Evolutionary conservation across 139 green algal genomes (phyloP).

Genomic region (Asterochloris sp.): DNA sequence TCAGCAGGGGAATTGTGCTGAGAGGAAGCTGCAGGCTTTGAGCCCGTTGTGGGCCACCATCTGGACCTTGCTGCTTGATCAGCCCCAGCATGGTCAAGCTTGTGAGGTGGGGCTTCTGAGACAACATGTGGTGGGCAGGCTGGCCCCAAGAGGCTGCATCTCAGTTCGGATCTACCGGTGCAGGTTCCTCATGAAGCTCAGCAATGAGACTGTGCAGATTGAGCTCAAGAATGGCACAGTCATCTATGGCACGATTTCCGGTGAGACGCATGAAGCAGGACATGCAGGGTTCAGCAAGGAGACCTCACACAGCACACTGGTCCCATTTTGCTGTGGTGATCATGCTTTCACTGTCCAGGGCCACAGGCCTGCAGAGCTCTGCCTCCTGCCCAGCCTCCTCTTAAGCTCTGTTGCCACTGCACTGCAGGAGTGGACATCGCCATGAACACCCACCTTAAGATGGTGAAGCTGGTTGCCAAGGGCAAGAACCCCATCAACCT

Average conservation of each 20-base stretch:
- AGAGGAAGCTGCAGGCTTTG: too few species aligned
- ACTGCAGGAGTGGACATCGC: constrained; percentile 94
- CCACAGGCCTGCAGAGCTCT: neutral
- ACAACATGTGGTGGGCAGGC: too few species aligned
- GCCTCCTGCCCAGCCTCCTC: neutral
- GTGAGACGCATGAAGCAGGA: constrained; percentile 32
- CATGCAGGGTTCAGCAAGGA: neutral
- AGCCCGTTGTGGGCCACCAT: too few species aligned
- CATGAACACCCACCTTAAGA: constrained; percentile 99
- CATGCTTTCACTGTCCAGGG: neutral
- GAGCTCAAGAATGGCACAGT: constrained; percentile 99
- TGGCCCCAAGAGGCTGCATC: too few species aligned
- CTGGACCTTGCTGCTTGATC: too few species aligned
- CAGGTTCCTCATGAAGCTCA: constrained; percentile 98
- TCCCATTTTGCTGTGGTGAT: neutral
- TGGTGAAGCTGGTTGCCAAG: constrained; percentile 93
- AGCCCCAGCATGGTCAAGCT: too few species aligned
- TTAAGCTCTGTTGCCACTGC: too few species aligned
- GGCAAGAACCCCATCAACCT: constrained; percentile 85
- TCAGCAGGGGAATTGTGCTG: too few species aligned
- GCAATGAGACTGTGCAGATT: constrained; percentile 96
- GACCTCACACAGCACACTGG: too few species aligned
- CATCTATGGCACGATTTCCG: constrained; percentile 92
- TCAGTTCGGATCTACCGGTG: neutral
- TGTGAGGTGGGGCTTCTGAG: too few species aligned